Conservation (phyloP, 176 grass and related monocot species). For the Pontederia paniculata region DNA sequence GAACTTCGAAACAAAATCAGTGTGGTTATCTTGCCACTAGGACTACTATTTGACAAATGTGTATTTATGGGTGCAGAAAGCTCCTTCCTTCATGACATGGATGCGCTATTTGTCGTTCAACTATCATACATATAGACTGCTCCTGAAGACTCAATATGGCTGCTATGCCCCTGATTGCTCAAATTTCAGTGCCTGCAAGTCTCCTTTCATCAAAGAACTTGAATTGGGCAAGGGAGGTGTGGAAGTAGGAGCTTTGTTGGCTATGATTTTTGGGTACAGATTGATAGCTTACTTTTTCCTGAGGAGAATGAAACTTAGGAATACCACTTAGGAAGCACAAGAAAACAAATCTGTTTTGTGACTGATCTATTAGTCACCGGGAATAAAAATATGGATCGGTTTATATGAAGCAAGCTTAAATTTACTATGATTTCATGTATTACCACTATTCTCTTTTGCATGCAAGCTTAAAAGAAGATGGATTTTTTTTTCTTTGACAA, state of each 20-base stretch:
- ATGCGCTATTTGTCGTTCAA: conserved; percentile 11
- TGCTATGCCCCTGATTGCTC: background rate
- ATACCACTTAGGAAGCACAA: background rate
- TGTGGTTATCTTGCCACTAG: background rate
- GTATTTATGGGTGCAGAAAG: conserved; percentile 5
- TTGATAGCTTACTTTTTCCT: conserved; percentile 13
- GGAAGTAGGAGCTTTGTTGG: conserved; percentile 8
- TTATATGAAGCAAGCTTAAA: no score
- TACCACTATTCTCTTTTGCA: no score
- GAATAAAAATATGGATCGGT: no score
- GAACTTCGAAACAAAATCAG: background rate
- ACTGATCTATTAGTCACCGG: no score
- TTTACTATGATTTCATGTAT: no score
- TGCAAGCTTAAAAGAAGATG: no score
- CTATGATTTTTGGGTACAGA: conserved; percentile 12
- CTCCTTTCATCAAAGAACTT: conserved; percentile 6
- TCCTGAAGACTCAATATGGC: conserved; percentile 1
- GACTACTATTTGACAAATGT: background rate
- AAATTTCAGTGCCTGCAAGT: background rate
- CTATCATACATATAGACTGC: conserved; percentile 9
- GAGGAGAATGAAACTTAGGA: background rate
- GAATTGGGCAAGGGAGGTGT: conserved; percentile 1
- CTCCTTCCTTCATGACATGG: conserved; percentile 12
- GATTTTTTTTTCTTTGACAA: no score
- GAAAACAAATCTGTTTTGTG: no score